phyloP scores from a whole-genome alignment of 1,284 basidiomycete genomes.

The Neonothopanus nambi region DNA sequence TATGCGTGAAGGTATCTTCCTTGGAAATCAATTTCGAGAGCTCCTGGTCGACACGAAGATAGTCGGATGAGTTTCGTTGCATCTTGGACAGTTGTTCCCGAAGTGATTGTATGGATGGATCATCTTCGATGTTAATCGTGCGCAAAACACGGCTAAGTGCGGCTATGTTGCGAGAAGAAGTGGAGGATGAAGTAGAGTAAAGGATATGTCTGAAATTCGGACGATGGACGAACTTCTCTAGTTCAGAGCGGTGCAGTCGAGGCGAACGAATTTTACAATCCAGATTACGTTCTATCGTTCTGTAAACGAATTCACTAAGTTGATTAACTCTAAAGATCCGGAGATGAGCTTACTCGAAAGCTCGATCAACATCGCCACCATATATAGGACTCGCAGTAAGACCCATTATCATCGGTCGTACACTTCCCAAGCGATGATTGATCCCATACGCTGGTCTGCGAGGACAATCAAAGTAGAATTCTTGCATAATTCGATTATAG shows the following conservation, averaged over 20 bases:
- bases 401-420: constrained; percentile 63
- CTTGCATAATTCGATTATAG: constrained; percentile 74
- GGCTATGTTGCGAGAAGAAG: constrained; percentile 54
- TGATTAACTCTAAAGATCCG: background rate
- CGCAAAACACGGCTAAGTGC: constrained; percentile 44
- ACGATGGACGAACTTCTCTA: constrained; percentile 58
- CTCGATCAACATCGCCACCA: constrained; percentile 62
- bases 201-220: constrained; percentile 62
- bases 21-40: constrained; percentile 61
- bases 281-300: constrained; percentile 61
- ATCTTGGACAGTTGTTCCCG: constrained; percentile 44
- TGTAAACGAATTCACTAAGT: constrained; percentile 32
- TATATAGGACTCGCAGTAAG: constrained; percentile 82
- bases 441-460: constrained; percentile 23
- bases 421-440: constrained; percentile 2
- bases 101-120: constrained; percentile 59
- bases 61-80: constrained; percentile 39
- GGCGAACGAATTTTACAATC: constrained; percentile 68
- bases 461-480: constrained; percentile 63
- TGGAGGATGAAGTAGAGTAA: constrained; percentile 36
- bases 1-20: constrained; percentile 62
- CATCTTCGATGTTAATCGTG: constrained; percentile 59
- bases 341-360: constrained; percentile 52
- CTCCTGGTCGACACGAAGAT: constrained; percentile 57
- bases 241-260: constrained; percentile 51